Base-by-base conservation (phyloP, 768 basidiomycete genomes). In the Boletus patriciae region DNA sequence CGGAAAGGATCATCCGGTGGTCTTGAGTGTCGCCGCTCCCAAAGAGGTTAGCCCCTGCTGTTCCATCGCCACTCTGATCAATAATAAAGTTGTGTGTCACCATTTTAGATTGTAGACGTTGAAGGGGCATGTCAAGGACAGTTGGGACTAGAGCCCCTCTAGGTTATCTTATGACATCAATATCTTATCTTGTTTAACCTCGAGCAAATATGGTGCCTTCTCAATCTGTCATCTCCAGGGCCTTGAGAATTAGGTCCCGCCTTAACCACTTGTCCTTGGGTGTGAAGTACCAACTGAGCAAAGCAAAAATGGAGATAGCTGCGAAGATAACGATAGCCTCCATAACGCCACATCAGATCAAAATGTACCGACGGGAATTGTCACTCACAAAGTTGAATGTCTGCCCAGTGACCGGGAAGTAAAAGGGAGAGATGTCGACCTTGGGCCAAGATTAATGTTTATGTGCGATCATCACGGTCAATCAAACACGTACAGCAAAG, bases 341-440 rank as follows among this genome's bases (percentile, higher is more conserved):
- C 42, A 53, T 16, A 41, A 44, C n/a, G 3, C 19, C n/a, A 42
- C 42, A 47, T 73, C 46, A 61, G 57, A 36, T 36, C 38, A 57
- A 50, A 13, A 27, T 21, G 13, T n/a, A 36, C 16, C 27, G n/a
- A 46, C 43, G 19, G 19, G 47, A 38, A 6, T 42, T 6, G 2
- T 23, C 15, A 80, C 88, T 73, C 58, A 92, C 91, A 66, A 92
- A 95, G 72, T 96, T 96, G 78, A 95, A 92, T 2, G 80, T 87
- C 57, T 82, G 71, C 0, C 87, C 79, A 11, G 77, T 84, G 29
- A 92, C 87, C 1, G 94, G 94, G 77, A 91, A 96, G 70, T 78
- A 83, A 78, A 93, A 95, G 1, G 94, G 94, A 25, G 93, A 94
- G 52, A 91, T 77, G 77, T 88, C 84, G 60, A 89, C 86, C 90